Evolutionary conservation across 768 basidiomycete species (phyloP), one percentile per base, ranked within the genome.

Genomic region (Chlorophyllum brunneum): DNA sequence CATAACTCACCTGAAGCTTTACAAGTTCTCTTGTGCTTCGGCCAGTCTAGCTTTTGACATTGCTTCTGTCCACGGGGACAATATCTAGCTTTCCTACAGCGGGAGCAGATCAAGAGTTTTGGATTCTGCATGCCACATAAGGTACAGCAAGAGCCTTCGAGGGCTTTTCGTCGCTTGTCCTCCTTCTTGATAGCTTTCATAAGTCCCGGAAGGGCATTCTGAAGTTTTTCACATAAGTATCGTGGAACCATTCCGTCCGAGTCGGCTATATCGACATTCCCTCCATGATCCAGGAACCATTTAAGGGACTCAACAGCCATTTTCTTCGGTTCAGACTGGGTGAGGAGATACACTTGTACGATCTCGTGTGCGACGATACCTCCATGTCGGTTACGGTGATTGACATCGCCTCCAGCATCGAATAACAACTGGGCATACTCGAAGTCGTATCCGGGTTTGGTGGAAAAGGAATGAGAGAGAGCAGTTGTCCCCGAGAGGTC

Each of bases 261-360:
- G 53, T 77, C 75, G 24, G 65, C 65, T 16, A 72, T 67, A 44
- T 69, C 69, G 11, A 69, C 58, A 59, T 66, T 76, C 15, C 76
- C 74, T n/a, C 72, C 72, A 59, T 75, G 73, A 0, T 49, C 57
- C 42, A 77, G 54, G 58, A 70, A 75, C 71, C 71, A 77, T 48
- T 64, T 50, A 26, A 75, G 55, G 8, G 68, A 66, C 23, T 56
- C 49, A 1, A 37, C 52, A 3, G 71, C 65, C 18, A 58, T 60
- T 22, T 52, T 55, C 13, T 71, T 58, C 9, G 57, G 45, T 11
- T 55, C 39, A 5, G 30, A 22, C 39, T 68, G 61, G 3, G 41
- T 31, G 0, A 50, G 45, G 10, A 62, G 58, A 51, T 60, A 71
- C 1, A 74, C 60, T 56, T 63, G 61, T 1, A 59, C 40, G 10